Conservation (phyloP, 768 basidiomycete species). For the Russula brevipes region DNA sequence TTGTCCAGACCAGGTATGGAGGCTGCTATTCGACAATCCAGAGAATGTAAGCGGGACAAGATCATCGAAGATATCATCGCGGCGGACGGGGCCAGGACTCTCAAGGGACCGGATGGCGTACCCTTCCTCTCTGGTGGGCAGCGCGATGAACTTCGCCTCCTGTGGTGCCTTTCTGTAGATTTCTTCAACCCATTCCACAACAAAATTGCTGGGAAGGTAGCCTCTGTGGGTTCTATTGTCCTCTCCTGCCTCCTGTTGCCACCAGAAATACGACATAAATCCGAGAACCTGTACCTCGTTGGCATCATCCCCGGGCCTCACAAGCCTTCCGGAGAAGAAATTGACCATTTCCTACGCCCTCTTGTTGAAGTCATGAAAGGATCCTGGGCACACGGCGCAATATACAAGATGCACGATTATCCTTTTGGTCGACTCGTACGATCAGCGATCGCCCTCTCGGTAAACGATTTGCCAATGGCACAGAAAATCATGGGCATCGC, state of each 20-base stretch:
- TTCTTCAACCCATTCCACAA: constrained; percentile 36
- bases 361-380: constrained; percentile 35
- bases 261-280: constrained; percentile 24
- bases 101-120: not conserved
- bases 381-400: constrained; percentile 35
- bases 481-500: not conserved
- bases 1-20: not conserved
- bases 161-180: constrained; percentile 33
- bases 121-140: constrained; percentile 3
- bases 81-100: not conserved
- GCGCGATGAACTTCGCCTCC: constrained; percentile 22
- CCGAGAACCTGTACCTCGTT: constrained; percentile 33
- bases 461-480: constrained; percentile 5
- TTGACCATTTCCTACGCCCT: constrained; percentile 37
- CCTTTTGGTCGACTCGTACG: not conserved
- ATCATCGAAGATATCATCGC: not conserved
- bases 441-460: not conserved
- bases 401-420: constrained; percentile 10
- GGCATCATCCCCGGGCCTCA: constrained; percentile 40
- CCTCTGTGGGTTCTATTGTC: constrained; percentile 30
- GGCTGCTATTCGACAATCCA: not conserved
- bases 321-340: constrained; percentile 31
- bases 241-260: constrained; percentile 37
- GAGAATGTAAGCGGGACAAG: not conserved
- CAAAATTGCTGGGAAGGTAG: constrained; percentile 30